A percentile compares a stretch with the other conserved stretches of the same genome.
These are phyloP conservation scores for Neonectria punicea DNA, from an alignment of 2,329 filamentous ascomycete species.

Conservation along the genomic window DNA sequence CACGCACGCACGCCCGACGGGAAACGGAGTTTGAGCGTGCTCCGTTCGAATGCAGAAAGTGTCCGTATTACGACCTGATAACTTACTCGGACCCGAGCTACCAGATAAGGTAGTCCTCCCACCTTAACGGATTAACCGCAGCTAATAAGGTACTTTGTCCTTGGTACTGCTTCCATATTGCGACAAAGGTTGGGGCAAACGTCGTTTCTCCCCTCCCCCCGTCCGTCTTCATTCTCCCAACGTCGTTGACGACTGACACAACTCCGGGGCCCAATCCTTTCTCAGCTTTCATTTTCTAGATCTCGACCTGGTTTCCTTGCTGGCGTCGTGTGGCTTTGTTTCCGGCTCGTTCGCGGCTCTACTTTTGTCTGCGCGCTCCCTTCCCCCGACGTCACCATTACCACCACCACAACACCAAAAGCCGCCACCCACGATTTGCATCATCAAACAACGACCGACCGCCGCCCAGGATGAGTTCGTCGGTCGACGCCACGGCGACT, in stretches of 20 bases:
- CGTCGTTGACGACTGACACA: constrained; percentile 10
- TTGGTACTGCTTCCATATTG: not conserved
- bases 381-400: not conserved
- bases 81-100: not conserved
- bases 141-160: not conserved
- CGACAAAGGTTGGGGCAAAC: not conserved
- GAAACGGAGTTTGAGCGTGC: not conserved
- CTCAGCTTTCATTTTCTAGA: not conserved
- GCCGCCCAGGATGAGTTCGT: constrained; percentile 42
- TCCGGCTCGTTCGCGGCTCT: not conserved
- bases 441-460: not conserved
- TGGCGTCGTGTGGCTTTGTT: not conserved
- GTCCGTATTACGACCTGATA: too few species aligned
- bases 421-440: not conserved
- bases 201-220: not conserved
- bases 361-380: not conserved
- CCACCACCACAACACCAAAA: not conserved
- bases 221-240: not conserved
- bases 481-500: constrained; percentile 43
- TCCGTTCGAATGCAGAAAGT: not conserved
- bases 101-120: not conserved
- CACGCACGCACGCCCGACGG: too few species aligned
- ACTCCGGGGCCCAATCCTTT: not conserved
- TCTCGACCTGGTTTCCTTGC: not conserved
- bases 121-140: not conserved